Evolutionary conservation across 2,329 filamentous ascomycete genomes (phyloP), one percentile per base, ranked within the genome.

Genomic region (Lecanicillium sp.): DNA sequence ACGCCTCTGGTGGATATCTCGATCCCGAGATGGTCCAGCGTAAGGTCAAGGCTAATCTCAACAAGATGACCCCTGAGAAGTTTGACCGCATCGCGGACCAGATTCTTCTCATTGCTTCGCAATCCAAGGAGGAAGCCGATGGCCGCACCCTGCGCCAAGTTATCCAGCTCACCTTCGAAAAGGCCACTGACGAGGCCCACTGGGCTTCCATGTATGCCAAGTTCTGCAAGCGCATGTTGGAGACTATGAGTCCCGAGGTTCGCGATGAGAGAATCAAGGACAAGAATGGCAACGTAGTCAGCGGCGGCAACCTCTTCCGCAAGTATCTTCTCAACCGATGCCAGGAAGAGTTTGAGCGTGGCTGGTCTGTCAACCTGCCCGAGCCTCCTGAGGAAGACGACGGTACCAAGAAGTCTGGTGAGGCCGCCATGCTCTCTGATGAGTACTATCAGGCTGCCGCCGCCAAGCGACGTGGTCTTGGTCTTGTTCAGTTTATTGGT

Each of bases 51-150:
- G 84, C 88, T 47, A 85, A 85, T 45, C 71, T 98, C 54, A 98
- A 98, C 80, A 98, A 98, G 83, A 96, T 98, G 92, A 96, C 92
- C 0, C 92, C 92, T 0, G 92, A 98, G 67, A 98, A 96, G 58
- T 98, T 98, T 54, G 89, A 95, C 59, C 88, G 83, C 67, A 95
- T 98, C 50, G 79, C 92, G 6, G 85, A 89, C 45, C 88, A 95
- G 61, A 95, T 98, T 45, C 75, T 98, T 20, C 73, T 80, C 38
- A 98, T 98, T 58, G 88, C 90, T 19, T 84, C 79, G 16, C 92
- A 98, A 60, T 96, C 90, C 38, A 95, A 95, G 74, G 84, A 94
- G 52, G 92, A 98, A 67, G 77, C 78, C 16, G 92, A 98, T 54
- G 92, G 92, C 32, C 85, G 90, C 42, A 96, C 92, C 7, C 75